Evolutionary conservation across 2,329 filamentous ascomycete genomes (phyloP).

Genomic region (Aureobasidium sp.): DNA sequence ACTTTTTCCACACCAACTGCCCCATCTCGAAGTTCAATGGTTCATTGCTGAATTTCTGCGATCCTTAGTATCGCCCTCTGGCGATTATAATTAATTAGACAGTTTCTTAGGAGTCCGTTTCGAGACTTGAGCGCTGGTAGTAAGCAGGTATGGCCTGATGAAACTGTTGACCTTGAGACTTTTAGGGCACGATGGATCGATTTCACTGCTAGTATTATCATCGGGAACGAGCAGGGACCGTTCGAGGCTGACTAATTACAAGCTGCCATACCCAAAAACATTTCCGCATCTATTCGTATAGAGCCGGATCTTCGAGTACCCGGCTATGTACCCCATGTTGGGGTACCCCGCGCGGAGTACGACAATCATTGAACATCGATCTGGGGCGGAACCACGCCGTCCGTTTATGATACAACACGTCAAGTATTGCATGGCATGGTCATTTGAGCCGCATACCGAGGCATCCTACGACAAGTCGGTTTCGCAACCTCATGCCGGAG

Average conservation of each 20-base stretch:
- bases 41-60: background rate
- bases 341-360: conserved; percentile 1
- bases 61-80: too few species aligned
- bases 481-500: background rate
- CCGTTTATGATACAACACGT: background rate
- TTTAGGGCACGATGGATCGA: background rate
- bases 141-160: background rate
- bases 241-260: background rate
- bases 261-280: background rate
- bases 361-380: conserved; percentile 2
- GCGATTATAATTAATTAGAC: background rate
- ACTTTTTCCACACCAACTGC: background rate
- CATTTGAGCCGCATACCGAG: background rate
- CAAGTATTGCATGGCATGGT: background rate
- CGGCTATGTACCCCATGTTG: background rate
- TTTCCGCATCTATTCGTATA: background rate
- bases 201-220: background rate
- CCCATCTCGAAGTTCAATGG: background rate
- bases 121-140: background rate
- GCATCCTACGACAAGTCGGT: background rate
- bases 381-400: background rate
- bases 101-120: background rate
- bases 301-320: background rate
- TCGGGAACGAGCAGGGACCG: background rate
- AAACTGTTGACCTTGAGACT: background rate